Evolutionary conservation across 441 rosid genomes (phyloP), one percentile per base, ranked within the genome.

Genomic region (Geranium incanum): DNA sequence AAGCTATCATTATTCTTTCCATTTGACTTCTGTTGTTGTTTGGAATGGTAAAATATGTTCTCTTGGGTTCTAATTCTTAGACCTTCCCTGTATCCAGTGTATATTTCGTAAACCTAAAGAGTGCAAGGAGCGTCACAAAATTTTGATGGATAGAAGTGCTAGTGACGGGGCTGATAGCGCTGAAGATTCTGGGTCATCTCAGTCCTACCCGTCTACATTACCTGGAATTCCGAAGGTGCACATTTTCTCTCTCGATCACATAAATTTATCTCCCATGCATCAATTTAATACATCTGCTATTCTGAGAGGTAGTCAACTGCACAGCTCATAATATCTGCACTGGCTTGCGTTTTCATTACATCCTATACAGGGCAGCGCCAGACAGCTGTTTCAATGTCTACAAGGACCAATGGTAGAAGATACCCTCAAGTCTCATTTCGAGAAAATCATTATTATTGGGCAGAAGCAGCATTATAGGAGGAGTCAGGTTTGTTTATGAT

Each of bases 321-420:
- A 48, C 33, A 72, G 81, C 75, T 81, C 79, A 78, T 72, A 52
- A 68, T 71, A 36, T 59, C 65, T 68, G 66, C 63, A 66, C 70
- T 71, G 36, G 33, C 70, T 78, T 28, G 65, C 36, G 71, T 66
- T 39, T 77, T 59, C 79, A 70, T 77, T 81, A 75, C 68, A 69
- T 78, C 73, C 76, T 76, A 70, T 80, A 67, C 89, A 96, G 99
- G 99, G 99, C 78, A 94, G 97, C 83, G 99, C 99, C 67, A 86
- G 97, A 76, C 98, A 96, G 79, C 79, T 96, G 84, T 96, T 96
- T 86, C 99, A 96, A 79, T 91, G 87, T 72, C 78, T 96, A 78
- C 99, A 92, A 84, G 95, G 96, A 75, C 99, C 99, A 15, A 91
- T 92, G 92, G 96, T 92, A 76, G 99, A 94, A 85, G 98, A 92